Evolutionary conservation across 164 flowering plant genomes (phyloP), one percentile per base, ranked within the genome.

Genomic region (Berberis thunbergii): DNA sequence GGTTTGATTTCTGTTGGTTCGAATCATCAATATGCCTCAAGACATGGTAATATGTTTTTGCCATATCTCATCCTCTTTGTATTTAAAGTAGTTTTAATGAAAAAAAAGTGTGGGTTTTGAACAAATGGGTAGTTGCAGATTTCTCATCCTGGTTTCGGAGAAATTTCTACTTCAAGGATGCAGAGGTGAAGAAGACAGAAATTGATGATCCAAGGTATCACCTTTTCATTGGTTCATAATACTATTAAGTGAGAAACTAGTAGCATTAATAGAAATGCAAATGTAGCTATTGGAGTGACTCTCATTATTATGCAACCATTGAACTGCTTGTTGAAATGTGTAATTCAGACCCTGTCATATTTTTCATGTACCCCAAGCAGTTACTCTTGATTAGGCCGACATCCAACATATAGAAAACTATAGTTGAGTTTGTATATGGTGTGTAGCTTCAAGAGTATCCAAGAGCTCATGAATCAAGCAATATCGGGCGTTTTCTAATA

Each of bases 151-250:
- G 0, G 1, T 2, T 63, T 57, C 48, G 70, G 77, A 26, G 26
- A 26, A 26, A 55, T 59, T 75, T 71, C 46, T 68, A 62, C 39
- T 58, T 73, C 3, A 66, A 59, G 49, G 68, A 26, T 55, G 63
- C 61, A 10, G 55, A 50, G 12, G 71, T 67, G 38, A 72, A 69
- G 48, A 67, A 61, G 64, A 61, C 57, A 41, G 73, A 72, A 53
- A 64, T 75, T 38, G 73, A 72, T 53, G 78, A 72, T 48, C 71
- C 67, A 3, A 75, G 78, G 78, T 75, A 48, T 59, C 10, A 42
- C 41, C 42, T 43, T 41, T 26, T 38, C 1, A 26, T 41, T 56
- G 26, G 59, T 56, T 6, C 1, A 1, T 54, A 49, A 6, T 6
- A 11, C 11, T 6, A 6, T 6, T 49, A 6, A 11, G 6, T 6